phyloP scores from a whole-genome alignment of 495 filamentous ascomycete genomes.

The Aspergillus taichungensis region DNA sequence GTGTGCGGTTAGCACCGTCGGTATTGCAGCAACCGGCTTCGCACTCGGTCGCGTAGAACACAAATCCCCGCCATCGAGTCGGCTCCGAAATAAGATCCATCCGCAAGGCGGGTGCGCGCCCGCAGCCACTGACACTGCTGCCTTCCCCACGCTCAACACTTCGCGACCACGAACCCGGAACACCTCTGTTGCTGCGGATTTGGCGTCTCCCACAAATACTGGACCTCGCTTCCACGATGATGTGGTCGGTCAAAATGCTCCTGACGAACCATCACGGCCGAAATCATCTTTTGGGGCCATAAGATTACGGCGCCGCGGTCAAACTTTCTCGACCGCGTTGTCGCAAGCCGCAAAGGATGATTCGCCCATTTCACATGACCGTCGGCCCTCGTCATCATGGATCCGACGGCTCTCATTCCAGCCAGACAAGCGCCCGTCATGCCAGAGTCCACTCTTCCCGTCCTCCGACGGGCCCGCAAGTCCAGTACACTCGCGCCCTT shows the following conservation, averaged over 20 bases:
- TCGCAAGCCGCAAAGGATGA: slow-evolving; percentile 20
- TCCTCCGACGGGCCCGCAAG: slow-evolving; percentile 64
- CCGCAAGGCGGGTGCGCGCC: slow-evolving; percentile 14
- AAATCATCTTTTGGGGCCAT: slow-evolving; percentile 50
- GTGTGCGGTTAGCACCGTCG: slow-evolving; percentile 63
- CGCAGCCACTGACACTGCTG: slow-evolving; percentile 7
- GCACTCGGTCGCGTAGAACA: slow-evolving; percentile 52
- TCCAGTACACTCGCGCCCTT: slow-evolving; percentile 47
- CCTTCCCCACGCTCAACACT: slow-evolving; percentile 14
- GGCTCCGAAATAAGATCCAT: slow-evolving; percentile 23
- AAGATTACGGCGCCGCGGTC: slow-evolving; percentile 28
- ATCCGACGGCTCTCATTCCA: slow-evolving; percentile 71
- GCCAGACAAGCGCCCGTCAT: slow-evolving; percentile 57
- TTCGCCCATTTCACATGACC: slow-evolving; percentile 31
- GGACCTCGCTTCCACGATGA: slow-evolving; percentile 6
- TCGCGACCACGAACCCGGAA: slow-evolving; percentile 19
- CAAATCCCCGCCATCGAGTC: slow-evolving; percentile 16
- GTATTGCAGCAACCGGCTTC: slow-evolving; percentile 55
- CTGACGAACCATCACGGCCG: slow-evolving; percentile 12
- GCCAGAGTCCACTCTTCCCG: slow-evolving; percentile 55
- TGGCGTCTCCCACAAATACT: slow-evolving; percentile 4
- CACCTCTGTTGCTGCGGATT: slow-evolving; percentile 11
- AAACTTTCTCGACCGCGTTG: slow-evolving; percentile 31
- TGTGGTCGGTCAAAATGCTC: slow-evolving; percentile 1
- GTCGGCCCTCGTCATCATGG: slow-evolving; percentile 58